phyloP scores from a whole-genome alignment of 129 eudicot species.

The Pseudognaphalium luteoalbum region DNA sequence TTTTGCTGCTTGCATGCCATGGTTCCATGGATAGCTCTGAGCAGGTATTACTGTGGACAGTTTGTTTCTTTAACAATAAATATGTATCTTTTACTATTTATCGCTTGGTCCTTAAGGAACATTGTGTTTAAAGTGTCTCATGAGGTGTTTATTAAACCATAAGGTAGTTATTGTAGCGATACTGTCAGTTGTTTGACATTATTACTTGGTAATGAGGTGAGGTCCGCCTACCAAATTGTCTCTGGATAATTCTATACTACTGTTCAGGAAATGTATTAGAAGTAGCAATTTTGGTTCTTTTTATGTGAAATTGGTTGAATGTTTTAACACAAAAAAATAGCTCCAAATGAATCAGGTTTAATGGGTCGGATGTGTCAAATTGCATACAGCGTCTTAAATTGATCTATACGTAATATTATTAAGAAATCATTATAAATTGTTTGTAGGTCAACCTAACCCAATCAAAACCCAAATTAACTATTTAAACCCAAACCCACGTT shows the following conservation, averaged over 20 bases:
- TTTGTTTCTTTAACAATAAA: background rate
- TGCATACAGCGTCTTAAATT: background rate
- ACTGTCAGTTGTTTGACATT: background rate
- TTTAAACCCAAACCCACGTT: background rate
- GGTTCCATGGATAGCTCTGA: conserved; percentile 98
- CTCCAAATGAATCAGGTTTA: background rate
- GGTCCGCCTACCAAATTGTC: too few relatives aligned
- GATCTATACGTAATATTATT: too few relatives aligned
- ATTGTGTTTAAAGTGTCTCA: background rate
- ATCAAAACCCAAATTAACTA: background rate
- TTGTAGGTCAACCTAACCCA: too few relatives aligned
- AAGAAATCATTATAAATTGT: too few relatives aligned
- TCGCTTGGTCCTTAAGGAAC: background rate
- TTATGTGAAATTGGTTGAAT: background rate
- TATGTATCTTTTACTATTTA: background rate
- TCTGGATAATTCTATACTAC: background rate
- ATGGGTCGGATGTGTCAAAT: background rate
- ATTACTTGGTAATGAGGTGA: background rate
- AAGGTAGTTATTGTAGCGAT: background rate
- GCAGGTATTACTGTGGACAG: conserved; percentile 53
- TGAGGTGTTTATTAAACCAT: too few relatives aligned
- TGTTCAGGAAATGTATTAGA: background rate
- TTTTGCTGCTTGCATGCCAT: conserved; percentile 92
- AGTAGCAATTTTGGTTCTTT: background rate
- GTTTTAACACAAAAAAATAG: background rate